phyloP scores from a whole-genome alignment of 495 filamentous ascomycete species.

The Barbatosphaeria neglecta region DNA sequence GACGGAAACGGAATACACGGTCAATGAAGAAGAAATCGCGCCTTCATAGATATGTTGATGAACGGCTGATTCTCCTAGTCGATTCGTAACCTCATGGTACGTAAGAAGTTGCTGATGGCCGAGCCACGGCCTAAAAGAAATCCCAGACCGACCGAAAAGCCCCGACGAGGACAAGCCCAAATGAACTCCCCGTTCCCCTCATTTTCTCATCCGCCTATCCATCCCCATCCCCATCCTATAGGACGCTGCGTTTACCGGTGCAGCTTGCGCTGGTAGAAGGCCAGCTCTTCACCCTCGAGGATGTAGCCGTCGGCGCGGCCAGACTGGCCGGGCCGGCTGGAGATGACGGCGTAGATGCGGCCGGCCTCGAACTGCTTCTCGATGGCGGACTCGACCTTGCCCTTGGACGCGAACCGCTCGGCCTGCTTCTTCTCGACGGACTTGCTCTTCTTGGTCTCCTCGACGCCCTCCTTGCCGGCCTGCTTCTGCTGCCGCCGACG shows the following conservation, averaged over 20 bases:
- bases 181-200: neutral
- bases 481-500: conserved; percentile 79
- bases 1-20: too few species aligned
- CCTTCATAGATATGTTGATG: conserved; percentile 12
- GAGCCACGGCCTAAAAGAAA: conserved; percentile 10
- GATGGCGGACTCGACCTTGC: conserved; percentile 86
- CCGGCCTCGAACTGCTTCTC: conserved; percentile 99
- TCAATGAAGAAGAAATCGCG: too few species aligned
- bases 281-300: conserved; percentile 96
- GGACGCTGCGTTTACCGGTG: conserved; percentile 66
- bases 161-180: too few species aligned
- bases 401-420: conserved; percentile 59
- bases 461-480: conserved; percentile 42
- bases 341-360: conserved; percentile 85
- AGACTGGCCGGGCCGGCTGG: conserved; percentile 89
- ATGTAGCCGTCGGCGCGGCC: conserved; percentile 95
- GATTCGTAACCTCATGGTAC: neutral
- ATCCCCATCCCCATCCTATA: conserved; percentile 3
- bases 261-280: conserved; percentile 98
- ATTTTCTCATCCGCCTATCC: too few species aligned
- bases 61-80: conserved; percentile 10
- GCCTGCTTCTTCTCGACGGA: conserved; percentile 92
- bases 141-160: too few species aligned
- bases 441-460: conserved; percentile 81
- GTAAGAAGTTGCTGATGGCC: neutral